These are phyloP conservation scores for Microdochium bolleyi DNA, from an alignment of 2,329 filamentous ascomycete species.

Conservation along the genomic window DNA sequence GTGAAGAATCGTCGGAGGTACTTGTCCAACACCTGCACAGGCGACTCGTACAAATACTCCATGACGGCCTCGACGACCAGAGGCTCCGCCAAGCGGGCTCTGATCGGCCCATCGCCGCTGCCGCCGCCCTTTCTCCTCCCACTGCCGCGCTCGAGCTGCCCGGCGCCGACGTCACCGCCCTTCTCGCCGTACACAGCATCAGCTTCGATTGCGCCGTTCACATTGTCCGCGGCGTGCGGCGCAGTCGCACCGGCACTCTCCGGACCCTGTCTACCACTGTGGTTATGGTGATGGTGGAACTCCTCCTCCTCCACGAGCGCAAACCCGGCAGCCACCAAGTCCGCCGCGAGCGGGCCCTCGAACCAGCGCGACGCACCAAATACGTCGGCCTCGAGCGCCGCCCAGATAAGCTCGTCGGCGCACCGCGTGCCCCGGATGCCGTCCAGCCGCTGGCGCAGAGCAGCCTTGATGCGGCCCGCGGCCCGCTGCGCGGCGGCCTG, in stretches of 20 bases:
- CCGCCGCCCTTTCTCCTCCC: background rate
- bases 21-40: background rate
- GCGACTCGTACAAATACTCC: background rate
- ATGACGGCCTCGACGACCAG: background rate
- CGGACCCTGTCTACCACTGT: too few relatives aligned
- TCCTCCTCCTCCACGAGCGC: background rate
- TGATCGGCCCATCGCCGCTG: background rate
- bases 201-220: background rate
- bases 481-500: background rate
- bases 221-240: background rate
- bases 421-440: background rate
- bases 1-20: background rate
- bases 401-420: background rate
- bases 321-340: background rate
- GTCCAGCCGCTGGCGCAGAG: background rate
- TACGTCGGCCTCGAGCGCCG: background rate
- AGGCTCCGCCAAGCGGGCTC: background rate
- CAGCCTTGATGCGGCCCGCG: background rate
- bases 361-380: background rate
- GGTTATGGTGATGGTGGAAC: too few relatives aligned
- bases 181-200: background rate
- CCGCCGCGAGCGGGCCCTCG: background rate
- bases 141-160: background rate
- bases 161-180: background rate
- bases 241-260: background rate